Evolutionary conservation across 306 rosid genomes (phyloP), one percentile per base, ranked within the genome.

Genomic region (Begonia peltatifolia): DNA sequence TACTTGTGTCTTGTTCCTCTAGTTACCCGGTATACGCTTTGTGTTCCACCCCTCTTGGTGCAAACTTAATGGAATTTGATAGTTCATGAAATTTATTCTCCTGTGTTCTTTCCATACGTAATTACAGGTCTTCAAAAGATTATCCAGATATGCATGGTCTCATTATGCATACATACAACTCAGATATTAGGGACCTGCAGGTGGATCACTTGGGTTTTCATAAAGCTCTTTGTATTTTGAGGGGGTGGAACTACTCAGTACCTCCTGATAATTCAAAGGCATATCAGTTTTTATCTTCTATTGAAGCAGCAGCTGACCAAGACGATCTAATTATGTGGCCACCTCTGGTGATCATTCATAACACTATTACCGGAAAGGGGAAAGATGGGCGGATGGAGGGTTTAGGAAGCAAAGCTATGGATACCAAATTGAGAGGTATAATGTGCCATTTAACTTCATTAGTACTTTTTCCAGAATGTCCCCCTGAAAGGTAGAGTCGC

Each of bases 381-480:
- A 54, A 60, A 73, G 92, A 83, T 60, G 99, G 99, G 54, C 93
- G 92, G 71, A 79, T 83, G 94, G 99, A 92, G 74, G 99, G 99
- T 74, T 63, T 86, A 79, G 99, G 99, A 73, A 92, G 83, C 87
- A 92, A 92, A 79, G 68, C 72, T 13, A 79, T 92, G 99, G 99
- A 86, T 83, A 70, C 44, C 82, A 73, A 50, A 69, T 66, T 86
- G 67, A 81, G 94, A 92, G 99, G 99, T 92, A 92, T 76, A 71
- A 54, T 63, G 49, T 61, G 49, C 74, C 60, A 63, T 63, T 68
- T 70, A 47, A 30, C 68, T 68, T 71, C 64, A 14, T 70, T 63
- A 61, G 50, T 60, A 52, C 52, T 75, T 74, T 52, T 14, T 68
- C 57, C 58, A 55, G 55, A 62, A 25, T 60, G 30, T 55, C 38